These are phyloP conservation scores for Rhododendron griersonianum DNA, from an alignment of 148 eudicot species.

Conservation along the genomic window DNA sequence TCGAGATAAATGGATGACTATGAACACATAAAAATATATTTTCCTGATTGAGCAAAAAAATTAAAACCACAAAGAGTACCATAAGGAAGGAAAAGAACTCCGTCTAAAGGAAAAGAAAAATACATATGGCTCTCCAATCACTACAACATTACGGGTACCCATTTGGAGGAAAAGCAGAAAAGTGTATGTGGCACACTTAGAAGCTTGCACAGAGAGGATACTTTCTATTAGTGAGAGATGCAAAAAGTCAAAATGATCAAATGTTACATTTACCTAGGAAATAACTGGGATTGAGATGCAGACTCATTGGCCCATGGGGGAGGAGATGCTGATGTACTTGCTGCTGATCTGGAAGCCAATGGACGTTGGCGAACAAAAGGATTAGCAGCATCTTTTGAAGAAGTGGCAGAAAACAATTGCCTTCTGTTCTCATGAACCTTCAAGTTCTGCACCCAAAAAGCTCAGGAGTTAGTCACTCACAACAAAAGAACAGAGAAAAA, in stretches of 20 bases:
- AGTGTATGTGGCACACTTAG: neutral
- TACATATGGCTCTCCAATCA: neutral
- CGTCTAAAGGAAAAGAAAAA: neutral
- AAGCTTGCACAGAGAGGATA: neutral
- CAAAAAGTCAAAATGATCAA: neutral
- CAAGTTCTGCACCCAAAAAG: slow-evolving; percentile 39
- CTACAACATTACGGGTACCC: neutral
- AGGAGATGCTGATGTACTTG: slow-evolving; percentile 30
- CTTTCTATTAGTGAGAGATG: neutral
- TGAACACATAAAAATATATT: neutral
- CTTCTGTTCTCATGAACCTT: slow-evolving; percentile 59
- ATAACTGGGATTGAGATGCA: slow-evolving; percentile 47
- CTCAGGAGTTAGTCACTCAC: neutral
- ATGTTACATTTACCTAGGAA: slow-evolving; percentile 38
- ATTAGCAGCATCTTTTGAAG: slow-evolving; percentile 50
- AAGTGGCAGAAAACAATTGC: slow-evolving; percentile 50
- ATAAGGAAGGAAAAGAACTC: neutral
- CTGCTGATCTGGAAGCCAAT: slow-evolving; percentile 40
- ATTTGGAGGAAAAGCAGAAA: neutral
- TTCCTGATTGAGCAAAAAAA: neutral
- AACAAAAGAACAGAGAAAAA: neutral
- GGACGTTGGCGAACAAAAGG: slow-evolving; percentile 75
- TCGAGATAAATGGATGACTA: neutral
- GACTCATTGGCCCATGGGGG: slow-evolving; percentile 65
- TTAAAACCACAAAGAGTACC: neutral